A percentile compares a stretch with the other conserved stretches of the same genome.
These are phyloP conservation scores for Saturnispora hagleri DNA, from an alignment of 805 yeast genomes.

Conservation along the genomic window DNA sequence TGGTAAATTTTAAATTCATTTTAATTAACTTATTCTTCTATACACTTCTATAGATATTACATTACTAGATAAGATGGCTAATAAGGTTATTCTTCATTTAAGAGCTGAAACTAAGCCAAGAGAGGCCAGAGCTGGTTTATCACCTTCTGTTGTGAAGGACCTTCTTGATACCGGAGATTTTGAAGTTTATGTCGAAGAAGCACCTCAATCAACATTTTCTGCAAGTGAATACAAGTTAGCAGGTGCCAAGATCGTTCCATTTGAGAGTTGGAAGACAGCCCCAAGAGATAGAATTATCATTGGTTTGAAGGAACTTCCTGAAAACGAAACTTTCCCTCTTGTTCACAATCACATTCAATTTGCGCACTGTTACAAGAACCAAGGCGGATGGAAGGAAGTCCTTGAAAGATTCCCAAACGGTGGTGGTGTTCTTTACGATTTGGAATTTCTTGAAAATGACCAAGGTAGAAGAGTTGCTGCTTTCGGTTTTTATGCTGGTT, in stretches of 20 bases:
- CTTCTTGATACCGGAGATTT: conserved; percentile 75
- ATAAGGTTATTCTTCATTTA: conserved; percentile 61
- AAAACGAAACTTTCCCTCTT: conserved; percentile 78
- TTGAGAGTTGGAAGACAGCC: conserved; percentile 88
- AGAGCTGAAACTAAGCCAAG: conserved; percentile 97
- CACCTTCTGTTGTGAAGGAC: conserved; percentile 83
- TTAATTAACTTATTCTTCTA: background rate
- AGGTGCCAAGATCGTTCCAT: conserved; percentile 86
- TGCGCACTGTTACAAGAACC: conserved; percentile 98
- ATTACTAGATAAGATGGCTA: conserved; percentile 12
- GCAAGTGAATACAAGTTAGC: conserved; percentile 64
- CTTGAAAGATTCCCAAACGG: conserved; percentile 85
- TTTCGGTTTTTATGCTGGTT: conserved; percentile 99
- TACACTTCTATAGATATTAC: background rate
- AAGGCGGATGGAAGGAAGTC: conserved; percentile 95
- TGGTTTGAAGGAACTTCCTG: conserved; percentile 94
- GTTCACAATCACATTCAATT: conserved; percentile 95
- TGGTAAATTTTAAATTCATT: background rate
- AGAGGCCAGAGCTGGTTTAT: conserved; percentile 95
- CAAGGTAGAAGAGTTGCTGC: conserved; percentile 99
- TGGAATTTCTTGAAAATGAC: conserved; percentile 90
- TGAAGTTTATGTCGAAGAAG: conserved; percentile 79
- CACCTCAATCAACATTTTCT: conserved; percentile 73
- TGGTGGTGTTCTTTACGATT: conserved; percentile 81
- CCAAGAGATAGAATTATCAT: conserved; percentile 84